These are phyloP conservation scores for Drechslerella dactyloides DNA, from an alignment of 2,329 filamentous ascomycete species.

Conservation along the genomic window DNA sequence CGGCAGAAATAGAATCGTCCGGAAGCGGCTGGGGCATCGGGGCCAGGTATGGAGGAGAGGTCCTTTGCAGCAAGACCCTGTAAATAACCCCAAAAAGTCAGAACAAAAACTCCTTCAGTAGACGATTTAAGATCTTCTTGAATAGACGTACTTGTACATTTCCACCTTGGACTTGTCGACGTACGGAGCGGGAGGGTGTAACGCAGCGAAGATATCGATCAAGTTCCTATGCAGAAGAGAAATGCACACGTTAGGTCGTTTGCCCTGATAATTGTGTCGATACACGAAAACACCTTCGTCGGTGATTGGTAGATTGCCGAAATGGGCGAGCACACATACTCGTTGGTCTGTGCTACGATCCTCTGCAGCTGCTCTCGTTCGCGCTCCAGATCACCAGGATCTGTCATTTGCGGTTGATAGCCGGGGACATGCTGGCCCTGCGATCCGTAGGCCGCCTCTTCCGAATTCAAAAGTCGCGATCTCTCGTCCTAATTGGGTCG, in stretches of 20 bases:
- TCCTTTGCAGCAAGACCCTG: constrained; percentile 45
- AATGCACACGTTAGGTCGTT: constrained; percentile 2
- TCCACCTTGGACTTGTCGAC: constrained; percentile 47
- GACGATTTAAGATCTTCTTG: background rate
- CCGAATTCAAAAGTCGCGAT: constrained; percentile 46
- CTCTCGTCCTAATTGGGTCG: constrained; percentile 43
- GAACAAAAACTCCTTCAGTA: constrained; percentile 10
- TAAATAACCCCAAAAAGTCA: constrained; percentile 5
- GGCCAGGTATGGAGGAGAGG: constrained; percentile 42
- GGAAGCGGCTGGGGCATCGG: constrained; percentile 49
- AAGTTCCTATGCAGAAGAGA: constrained; percentile 31
- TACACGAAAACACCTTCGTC: background rate
- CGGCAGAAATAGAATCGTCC: constrained; percentile 47
- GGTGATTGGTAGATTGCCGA: constrained; percentile 39
- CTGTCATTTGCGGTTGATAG: constrained; percentile 49
- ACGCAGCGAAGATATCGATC: constrained; percentile 46
- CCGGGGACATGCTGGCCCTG: constrained; percentile 50
- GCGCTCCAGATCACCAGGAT: constrained; percentile 49
- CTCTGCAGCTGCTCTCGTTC: constrained; percentile 50
- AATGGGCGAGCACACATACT: constrained; percentile 31
- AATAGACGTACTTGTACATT: constrained; percentile 45
- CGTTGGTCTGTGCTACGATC: constrained; percentile 50
- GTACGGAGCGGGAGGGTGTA: constrained; percentile 38
- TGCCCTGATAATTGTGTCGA: constrained; percentile 5
- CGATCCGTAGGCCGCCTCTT: constrained; percentile 47